phyloP scores from a whole-genome alignment of 2,329 filamentous ascomycete genomes.

The Fusarium gaditjirri region DNA sequence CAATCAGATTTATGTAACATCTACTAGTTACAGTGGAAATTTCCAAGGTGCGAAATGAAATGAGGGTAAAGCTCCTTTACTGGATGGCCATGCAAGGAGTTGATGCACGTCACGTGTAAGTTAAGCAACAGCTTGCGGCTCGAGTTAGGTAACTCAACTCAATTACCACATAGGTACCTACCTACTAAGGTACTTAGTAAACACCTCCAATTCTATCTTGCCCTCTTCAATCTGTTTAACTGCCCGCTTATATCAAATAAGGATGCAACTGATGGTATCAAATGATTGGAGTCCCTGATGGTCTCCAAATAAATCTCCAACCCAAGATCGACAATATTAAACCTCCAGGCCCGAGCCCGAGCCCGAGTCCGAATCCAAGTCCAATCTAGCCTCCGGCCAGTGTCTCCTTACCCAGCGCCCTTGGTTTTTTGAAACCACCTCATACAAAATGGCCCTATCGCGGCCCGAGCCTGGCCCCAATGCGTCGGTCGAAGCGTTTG shows the following conservation, averaged over 20 bases:
- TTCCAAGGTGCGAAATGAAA: not conserved
- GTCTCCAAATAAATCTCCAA: not conserved
- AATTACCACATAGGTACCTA: not conserved
- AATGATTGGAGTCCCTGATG: conserved; percentile 25
- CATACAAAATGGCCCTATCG: conserved; percentile 39
- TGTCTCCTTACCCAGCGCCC: not conserved
- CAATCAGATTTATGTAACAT: not conserved
- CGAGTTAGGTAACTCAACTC: not conserved
- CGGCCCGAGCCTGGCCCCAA: conserved; percentile 32
- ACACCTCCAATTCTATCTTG: not conserved
- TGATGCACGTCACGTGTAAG: conserved; percentile 33
- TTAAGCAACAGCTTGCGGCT: conserved; percentile 20
- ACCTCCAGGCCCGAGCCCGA: not conserved
- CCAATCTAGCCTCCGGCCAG: not conserved
- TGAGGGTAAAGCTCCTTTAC: not conserved
- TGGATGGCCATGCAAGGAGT: conserved; percentile 19
- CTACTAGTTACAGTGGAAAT: not conserved
- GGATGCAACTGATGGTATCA: conserved; percentile 20
- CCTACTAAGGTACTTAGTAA: not conserved
- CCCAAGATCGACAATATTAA: not conserved
- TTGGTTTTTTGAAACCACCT: not conserved
- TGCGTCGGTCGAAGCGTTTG: conserved; percentile 49
- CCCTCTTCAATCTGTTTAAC: not conserved
- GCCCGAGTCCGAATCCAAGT: not conserved
- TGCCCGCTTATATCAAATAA: conserved; percentile 3